Base-by-base conservation (phyloP, 306 rosid species). In the Ochetophila trinervis region DNA sequence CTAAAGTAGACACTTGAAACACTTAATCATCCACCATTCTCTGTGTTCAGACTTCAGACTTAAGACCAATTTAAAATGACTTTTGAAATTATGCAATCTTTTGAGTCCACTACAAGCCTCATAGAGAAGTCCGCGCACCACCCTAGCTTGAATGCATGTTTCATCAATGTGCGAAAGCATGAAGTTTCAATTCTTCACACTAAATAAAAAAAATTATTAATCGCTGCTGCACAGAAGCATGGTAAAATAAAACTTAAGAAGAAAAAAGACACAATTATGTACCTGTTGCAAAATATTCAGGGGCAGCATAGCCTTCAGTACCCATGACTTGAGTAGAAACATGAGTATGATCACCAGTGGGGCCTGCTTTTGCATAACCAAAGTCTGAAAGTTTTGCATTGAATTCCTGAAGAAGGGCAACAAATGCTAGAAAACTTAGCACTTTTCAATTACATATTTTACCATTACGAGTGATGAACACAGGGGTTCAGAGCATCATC, bases 271-370 rank as follows among this genome's bases (percentile, higher is more conserved):
- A 40, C 1, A 40, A 40, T 9, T 9, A 40, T 64, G 57, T 49
- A 89, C 96, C 96, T 44, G 96, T 89, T 24, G 96, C 87, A 66
- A 89, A 79, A 77, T 89, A 89, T 76, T 89, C 91, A 48, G 96
- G 96, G 18, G 94, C 96, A 35, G 94, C 96, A 69, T 89, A 89
- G 72, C 96, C 94, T 24, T 83, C 87, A 77, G 96, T 89, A 37
- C 96, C 96, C 82, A 89, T 72, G 60, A 87, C 94, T 79, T 83
- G 96, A 71, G 96, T 89, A 62, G 96, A 84, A 15, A 89, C 96
- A 72, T 89, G 96, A 85, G 94, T 89, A 40, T 83, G 77, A 67
- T 87, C 91, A 13, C 91, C 96, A 4, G 89, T 84, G 30, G 94
- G 96, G 63, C 94, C 96, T 3, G 80, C 88, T 79, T 85, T 89